Percentiles rank a stretch among this genome's conserved stretches.
Conservation (phyloP, 2,329 filamentous ascomycete species). For the Alternaria incomplexa region DNA sequence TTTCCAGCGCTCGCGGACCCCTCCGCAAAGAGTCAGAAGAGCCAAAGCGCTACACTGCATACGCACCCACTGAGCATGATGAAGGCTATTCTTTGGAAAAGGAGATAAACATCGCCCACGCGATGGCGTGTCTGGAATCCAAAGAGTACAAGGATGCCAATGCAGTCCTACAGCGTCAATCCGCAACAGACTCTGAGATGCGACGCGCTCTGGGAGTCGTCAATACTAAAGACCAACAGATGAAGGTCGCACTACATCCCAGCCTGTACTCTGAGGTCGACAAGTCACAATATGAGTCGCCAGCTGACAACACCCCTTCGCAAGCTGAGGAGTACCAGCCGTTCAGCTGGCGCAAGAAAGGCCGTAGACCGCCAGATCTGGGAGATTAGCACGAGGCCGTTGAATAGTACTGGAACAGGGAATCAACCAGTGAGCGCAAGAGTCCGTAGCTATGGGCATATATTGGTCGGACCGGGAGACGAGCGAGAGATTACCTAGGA, state of each 20-base stretch:
- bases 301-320: background rate
- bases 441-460: background rate
- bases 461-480: background rate
- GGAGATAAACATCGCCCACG: background rate
- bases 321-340: background rate
- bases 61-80: background rate
- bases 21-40: background rate
- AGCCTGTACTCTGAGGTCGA: background rate
- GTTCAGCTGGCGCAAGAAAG: background rate
- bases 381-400: background rate
- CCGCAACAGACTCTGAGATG: background rate
- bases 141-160: constrained; percentile 6
- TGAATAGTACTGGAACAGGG: background rate
- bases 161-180: background rate
- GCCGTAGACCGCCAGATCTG: background rate
- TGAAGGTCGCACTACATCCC: constrained; percentile 1
- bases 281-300: background rate
- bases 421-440: background rate
- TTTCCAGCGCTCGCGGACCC: background rate
- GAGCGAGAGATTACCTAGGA: background rate
- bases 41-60: background rate
- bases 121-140: background rate
- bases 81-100: background rate
- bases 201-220: constrained; percentile 1
- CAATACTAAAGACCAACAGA: background rate